phyloP scores from a whole-genome alignment of 768 basidiomycete genomes.

The Pluteus cervinus region DNA sequence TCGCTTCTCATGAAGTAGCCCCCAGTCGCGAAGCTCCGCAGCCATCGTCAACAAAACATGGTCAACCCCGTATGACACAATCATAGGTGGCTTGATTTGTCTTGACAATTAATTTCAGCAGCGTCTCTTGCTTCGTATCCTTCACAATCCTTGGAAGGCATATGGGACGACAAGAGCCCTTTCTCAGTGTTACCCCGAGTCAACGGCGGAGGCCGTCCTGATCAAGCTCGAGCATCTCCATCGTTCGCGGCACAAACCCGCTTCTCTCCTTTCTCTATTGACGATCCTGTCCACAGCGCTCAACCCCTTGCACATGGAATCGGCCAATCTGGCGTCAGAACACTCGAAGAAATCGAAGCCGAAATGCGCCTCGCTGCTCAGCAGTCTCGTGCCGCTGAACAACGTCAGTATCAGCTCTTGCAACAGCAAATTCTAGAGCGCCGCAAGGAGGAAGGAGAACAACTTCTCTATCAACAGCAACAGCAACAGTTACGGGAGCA shows the following conservation, averaged over 20 bases:
- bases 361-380: constrained; percentile 71
- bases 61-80: constrained; percentile 19
- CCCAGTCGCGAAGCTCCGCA: constrained; percentile 10
- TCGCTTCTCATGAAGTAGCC: constrained; percentile 16
- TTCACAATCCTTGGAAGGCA: constrained; percentile 55
- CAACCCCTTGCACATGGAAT: constrained; percentile 30
- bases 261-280: constrained; percentile 30
- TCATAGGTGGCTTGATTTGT: not conserved
- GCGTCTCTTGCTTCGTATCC: constrained; percentile 32
- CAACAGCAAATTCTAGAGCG: constrained; percentile 35
- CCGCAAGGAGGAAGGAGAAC: constrained; percentile 20
- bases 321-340: constrained; percentile 41
- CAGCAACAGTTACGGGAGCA: constrained; percentile 23
- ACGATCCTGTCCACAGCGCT: constrained; percentile 13
- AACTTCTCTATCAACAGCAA: constrained; percentile 10
- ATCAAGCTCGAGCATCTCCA: constrained; percentile 22
- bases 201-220: constrained; percentile 41
- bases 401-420: constrained; percentile 16
- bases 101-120: constrained; percentile 11
- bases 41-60: constrained; percentile 13
- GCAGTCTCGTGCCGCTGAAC: constrained; percentile 22
- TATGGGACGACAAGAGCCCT: constrained; percentile 79
- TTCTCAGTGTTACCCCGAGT: constrained; percentile 60
- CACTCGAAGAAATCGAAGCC: constrained; percentile 76
- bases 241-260: constrained; percentile 24